phyloP scores from a whole-genome alignment of 345 rosid species.

The Lepidium sativum region DNA sequence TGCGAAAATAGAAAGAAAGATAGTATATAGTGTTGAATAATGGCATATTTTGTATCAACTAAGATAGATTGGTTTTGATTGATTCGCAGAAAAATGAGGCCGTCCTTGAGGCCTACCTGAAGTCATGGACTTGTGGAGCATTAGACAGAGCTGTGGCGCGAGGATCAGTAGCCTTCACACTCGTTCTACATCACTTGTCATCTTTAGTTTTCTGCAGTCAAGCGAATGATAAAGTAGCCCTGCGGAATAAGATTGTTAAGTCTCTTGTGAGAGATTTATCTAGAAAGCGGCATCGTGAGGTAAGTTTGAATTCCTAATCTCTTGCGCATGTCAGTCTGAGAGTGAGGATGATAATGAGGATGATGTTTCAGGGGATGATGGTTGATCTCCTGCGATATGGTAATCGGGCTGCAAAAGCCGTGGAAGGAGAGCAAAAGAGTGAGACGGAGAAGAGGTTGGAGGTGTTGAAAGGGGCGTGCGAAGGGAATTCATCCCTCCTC shows the following conservation, averaged over 20 bases:
- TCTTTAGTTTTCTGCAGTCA: conserved; percentile 40
- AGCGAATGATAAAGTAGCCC: conserved; percentile 20
- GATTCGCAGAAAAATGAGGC: conserved; percentile 54
- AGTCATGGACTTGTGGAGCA: conserved; percentile 71
- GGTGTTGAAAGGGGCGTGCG: conserved; percentile 51
- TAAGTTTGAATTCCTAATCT: conserved; percentile 16
- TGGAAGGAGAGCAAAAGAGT: conserved; percentile 18
- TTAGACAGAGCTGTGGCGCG: conserved; percentile 65
- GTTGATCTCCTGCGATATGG: conserved; percentile 42
- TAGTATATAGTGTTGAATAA: not conserved
- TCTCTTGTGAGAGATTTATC: conserved; percentile 67
- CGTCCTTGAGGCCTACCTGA: conserved; percentile 63
- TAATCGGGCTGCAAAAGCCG: conserved; percentile 15
- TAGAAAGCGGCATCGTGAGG: conserved; percentile 55
- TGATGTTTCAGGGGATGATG: conserved; percentile 55
- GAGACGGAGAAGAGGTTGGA: conserved; percentile 32
- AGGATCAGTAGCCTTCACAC: conserved; percentile 48
- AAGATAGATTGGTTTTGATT: not conserved
- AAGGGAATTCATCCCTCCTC: conserved; percentile 51
- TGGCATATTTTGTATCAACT: not conserved
- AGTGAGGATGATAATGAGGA: not conserved
- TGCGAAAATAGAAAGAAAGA: not conserved
- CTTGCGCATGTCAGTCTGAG: not conserved
- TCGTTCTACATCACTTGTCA: conserved; percentile 63
- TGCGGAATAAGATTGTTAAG: conserved; percentile 52